Percentiles rank a stretch among this genome's conserved stretches.
These are phyloP conservation scores for Candida saitoana DNA, from an alignment of 805 yeast genomes.

Conservation along the genomic window DNA sequence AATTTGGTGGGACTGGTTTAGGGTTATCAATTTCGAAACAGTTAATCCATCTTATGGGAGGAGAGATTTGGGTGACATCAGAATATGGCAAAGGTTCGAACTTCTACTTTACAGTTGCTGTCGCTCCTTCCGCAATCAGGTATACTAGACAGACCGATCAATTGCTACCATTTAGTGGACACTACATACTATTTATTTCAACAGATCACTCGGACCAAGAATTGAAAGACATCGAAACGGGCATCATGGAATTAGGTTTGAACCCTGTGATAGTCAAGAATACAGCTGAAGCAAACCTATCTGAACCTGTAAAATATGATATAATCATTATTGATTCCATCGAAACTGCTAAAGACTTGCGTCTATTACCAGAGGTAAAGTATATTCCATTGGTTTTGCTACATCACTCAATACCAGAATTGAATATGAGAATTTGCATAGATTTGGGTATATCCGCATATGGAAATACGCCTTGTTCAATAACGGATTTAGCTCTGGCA, in stretches of 20 bases:
- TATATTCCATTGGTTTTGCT: conserved; percentile 79
- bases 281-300: conserved; percentile 53
- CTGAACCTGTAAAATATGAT: conserved; percentile 62
- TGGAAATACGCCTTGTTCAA: conserved; percentile 84
- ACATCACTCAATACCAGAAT: conserved; percentile 69
- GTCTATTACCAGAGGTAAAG: conserved; percentile 71
- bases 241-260: conserved; percentile 53
- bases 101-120: conserved; percentile 75
- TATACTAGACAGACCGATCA: conserved; percentile 63
- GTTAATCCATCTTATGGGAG: conserved; percentile 86
- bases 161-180: conserved; percentile 66
- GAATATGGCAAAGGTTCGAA: conserved; percentile 77
- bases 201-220: conserved; percentile 55
- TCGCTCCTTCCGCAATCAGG: conserved; percentile 65
- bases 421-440: conserved; percentile 76
- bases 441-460: conserved; percentile 84
- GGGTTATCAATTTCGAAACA: conserved; percentile 87
- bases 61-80: conserved; percentile 88
- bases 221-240: conserved; percentile 46
- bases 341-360: conserved; percentile 65
- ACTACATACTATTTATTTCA: conserved; percentile 66
- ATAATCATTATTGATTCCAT: conserved; percentile 79
- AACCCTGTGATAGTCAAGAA: conserved; percentile 57
- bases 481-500: conserved; percentile 76
- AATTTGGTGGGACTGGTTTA: conserved; percentile 90